Conservation (phyloP, 352 stramenopile genomes). For the Globisporangium canariense region DNA sequence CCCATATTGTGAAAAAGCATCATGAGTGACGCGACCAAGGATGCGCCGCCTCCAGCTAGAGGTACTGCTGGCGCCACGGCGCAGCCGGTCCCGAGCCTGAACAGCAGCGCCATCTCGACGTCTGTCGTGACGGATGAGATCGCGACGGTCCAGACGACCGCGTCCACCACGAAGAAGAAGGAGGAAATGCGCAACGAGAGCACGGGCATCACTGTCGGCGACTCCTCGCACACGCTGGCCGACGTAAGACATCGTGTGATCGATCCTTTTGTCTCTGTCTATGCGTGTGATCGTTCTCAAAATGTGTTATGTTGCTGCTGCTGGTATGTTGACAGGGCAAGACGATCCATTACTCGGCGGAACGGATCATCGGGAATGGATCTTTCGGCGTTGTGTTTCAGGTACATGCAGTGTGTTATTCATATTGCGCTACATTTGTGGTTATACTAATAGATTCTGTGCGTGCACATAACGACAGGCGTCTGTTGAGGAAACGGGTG, state of each 20-base stretch:
- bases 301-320: conserved; percentile 7
- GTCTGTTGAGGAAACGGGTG: conserved; percentile 94
- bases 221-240: conserved; percentile 76
- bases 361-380: conserved; percentile 99
- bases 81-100: conserved; percentile 12
- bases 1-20: neutral
- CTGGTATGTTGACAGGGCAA: conserved; percentile 46
- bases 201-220: conserved; percentile 78
- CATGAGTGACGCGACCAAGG: conserved; percentile 11
- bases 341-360: conserved; percentile 95
- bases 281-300: neutral
- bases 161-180: conserved; percentile 56
- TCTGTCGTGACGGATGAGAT: conserved; percentile 22
- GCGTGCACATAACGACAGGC: conserved; percentile 35
- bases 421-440: neutral
- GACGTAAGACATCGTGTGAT: conserved; percentile 46
- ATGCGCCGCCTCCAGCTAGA: neutral
- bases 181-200: conserved; percentile 83
- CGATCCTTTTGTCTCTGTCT: neutral
- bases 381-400: conserved; percentile 99
- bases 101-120: conserved; percentile 10
- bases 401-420: conserved; percentile 19
- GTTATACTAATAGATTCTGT: too few relatives aligned
- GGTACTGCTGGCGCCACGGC: neutral
- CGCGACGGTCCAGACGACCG: conserved; percentile 35